A percentile compares a stretch with the other conserved stretches of the same genome.
These are phyloP conservation scores for Xylariales sp. DNA, from an alignment of 2,329 filamentous ascomycete species.

Conservation along the genomic window DNA sequence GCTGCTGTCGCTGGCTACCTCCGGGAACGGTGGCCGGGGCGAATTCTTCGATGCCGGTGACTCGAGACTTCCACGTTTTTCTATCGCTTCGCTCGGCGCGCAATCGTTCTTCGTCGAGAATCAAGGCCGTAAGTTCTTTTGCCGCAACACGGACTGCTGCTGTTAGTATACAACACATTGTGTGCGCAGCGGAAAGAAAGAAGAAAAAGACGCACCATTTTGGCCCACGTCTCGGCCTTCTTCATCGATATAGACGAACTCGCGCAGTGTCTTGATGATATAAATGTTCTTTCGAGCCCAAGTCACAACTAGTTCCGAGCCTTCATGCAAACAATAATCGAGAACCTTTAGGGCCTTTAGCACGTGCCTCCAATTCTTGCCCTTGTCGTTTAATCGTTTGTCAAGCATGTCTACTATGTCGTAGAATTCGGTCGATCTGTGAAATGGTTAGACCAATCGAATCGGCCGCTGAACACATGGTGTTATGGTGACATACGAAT, in stretches of 20 bases:
- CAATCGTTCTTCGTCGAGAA: conserved; percentile 92
- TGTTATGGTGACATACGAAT: conserved; percentile 75
- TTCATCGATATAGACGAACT: conserved; percentile 97
- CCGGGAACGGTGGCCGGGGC: conserved; percentile 48
- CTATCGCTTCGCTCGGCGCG: conserved; percentile 90
- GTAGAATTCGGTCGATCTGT: conserved; percentile 94
- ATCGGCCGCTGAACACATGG: conserved; percentile 10
- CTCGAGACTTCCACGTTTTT: conserved; percentile 95
- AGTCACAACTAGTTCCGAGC: conserved; percentile 94
- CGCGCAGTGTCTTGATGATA: conserved; percentile 97
- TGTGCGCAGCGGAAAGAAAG: not conserved
- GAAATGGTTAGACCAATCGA: conserved; percentile 37
- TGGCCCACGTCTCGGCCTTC: conserved; percentile 95
- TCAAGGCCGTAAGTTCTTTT: conserved; percentile 91
- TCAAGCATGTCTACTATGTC: conserved; percentile 99
- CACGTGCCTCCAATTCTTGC: conserved; percentile 99
- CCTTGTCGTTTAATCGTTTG: conserved; percentile 98
- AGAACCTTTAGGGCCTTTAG: conserved; percentile 97
- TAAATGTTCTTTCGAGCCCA: conserved; percentile 99
- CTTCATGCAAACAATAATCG: conserved; percentile 97
- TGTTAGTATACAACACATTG: conserved; percentile 45
- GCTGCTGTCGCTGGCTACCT: conserved; percentile 57
- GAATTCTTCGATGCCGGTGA: conserved; percentile 90
- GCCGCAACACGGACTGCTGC: conserved; percentile 87
- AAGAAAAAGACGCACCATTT: conserved; percentile 75